Conservation (phyloP, 169 alveolate species). For the Eimeria necatrix region DNA sequence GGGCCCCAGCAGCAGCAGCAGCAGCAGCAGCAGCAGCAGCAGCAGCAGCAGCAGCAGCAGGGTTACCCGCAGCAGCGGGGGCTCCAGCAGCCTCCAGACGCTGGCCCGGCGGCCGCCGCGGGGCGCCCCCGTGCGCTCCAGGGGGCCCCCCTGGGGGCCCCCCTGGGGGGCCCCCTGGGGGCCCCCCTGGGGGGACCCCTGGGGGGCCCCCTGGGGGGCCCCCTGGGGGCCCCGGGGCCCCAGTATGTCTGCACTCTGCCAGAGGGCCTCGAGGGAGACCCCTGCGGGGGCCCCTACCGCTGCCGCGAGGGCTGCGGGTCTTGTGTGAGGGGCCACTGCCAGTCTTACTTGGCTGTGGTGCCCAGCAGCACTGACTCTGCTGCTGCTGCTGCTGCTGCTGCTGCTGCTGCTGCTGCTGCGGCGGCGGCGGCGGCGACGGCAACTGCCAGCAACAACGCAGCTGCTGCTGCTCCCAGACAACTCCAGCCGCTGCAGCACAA, state of each 20-base stretch:
- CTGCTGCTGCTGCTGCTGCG: neutral
- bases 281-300: slow-evolving; percentile 1
- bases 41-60: neutral
- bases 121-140: neutral
- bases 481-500: neutral
- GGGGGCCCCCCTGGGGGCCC: neutral
- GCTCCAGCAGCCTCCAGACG: neutral
- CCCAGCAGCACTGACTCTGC: neutral
- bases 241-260: neutral
- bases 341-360: neutral
- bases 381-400: neutral
- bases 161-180: neutral
- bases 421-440: neutral
- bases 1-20: neutral
- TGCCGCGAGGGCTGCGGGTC: neutral
- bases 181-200: too few species aligned
- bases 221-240: too few species aligned
- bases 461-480: too few species aligned
- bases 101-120: too few species aligned
- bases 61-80: neutral
- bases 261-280: neutral
- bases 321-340: neutral
- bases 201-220: too few species aligned
- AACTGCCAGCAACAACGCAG: too few species aligned
- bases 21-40: neutral